Base-by-base conservation (phyloP, 495 filamentous ascomycete species). In the Elasticomyces elasticus region DNA sequence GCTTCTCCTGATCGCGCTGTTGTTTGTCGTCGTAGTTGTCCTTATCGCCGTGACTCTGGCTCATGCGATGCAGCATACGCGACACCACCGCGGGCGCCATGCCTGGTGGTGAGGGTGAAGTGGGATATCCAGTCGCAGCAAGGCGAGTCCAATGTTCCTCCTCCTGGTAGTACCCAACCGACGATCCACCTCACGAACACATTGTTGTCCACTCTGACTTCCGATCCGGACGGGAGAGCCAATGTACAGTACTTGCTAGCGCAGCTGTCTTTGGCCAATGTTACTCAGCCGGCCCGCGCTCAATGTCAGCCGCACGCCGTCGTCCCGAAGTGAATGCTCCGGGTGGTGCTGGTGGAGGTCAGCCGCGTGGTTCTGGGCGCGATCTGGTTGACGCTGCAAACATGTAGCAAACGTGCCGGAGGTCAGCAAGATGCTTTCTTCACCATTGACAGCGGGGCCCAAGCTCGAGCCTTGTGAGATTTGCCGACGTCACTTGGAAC, bases 1-100 rank as follows among this genome's bases (percentile, higher is more conserved):
- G 67, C 63, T 74, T 77, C 56, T 81, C 76, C 40, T 75, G 73
- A 42, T 79, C 72, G 19, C 61, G 57, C 27, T 49, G 38, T 4
- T 43, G 7, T 30, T 31, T 48, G 35, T 60, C 38, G 5, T 48
- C 61, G n/a, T 58, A 43, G 47, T 63, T 46, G 5, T 49, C 61
- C 24, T 55, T 49, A 38, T 63, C 61, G 23, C 30, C 57, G 27
- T 37, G 24, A 47, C 49, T 50, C 15, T 43, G 26, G 44, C 46
- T 52, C 54, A 58, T 54, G 37, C 59, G 59, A 26, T 62, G 54
- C 13, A 62, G 43, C 37, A 62, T 35, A 25, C 56, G 52, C 35
- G 40, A 30, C 50, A 62, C 25, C 10, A 62, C 40, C 20, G 59
- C 59, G 43, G 59, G 59, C 59, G 55, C 54, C 54, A 58, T 62